Conservation (phyloP, 306 rosid genomes). For the Chamaecrista fasciculata region DNA sequence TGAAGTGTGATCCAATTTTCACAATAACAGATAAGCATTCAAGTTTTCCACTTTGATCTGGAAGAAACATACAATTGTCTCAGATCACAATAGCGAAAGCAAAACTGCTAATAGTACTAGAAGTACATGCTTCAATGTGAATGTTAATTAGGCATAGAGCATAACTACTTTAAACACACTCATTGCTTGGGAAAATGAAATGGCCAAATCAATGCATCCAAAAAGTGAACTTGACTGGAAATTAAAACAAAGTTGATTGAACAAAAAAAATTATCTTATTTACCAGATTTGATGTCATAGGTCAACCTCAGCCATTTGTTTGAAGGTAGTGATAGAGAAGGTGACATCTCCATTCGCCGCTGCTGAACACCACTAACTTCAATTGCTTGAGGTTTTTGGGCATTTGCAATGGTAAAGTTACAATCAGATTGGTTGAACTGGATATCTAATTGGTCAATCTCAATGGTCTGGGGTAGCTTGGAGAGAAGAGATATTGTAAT, state of each 20-base stretch:
- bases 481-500: slow-evolving; percentile 80
- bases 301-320: slow-evolving; percentile 92
- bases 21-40: slow-evolving; percentile 86
- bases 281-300: slow-evolving; percentile 78
- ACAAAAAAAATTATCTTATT: slow-evolving; percentile 14
- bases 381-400: slow-evolving; percentile 47
- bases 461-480: slow-evolving; percentile 67
- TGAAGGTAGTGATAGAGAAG: slow-evolving; percentile 63
- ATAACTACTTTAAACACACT: background rate
- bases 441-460: slow-evolving; percentile 76
- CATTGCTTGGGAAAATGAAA: background rate
- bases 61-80: slow-evolving; percentile 27
- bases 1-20: slow-evolving; percentile 73
- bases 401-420: slow-evolving; percentile 66
- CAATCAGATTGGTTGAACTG: slow-evolving; percentile 86
- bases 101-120: slow-evolving; percentile 20
- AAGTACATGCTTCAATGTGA: slow-evolving; percentile 18
- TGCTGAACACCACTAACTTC: slow-evolving; percentile 46
- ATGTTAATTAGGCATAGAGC: slow-evolving; percentile 6
- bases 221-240: slow-evolving; percentile 12
- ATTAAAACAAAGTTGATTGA: slow-evolving; percentile 7
- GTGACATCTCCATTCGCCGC: slow-evolving; percentile 47
- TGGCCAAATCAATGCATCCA: background rate
- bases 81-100: slow-evolving; percentile 26
- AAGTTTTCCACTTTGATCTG: slow-evolving; percentile 93